These are phyloP conservation scores for Colletotrichum zoysiae DNA, from an alignment of 2,329 filamentous ascomycete genomes.

Conservation along the genomic window DNA sequence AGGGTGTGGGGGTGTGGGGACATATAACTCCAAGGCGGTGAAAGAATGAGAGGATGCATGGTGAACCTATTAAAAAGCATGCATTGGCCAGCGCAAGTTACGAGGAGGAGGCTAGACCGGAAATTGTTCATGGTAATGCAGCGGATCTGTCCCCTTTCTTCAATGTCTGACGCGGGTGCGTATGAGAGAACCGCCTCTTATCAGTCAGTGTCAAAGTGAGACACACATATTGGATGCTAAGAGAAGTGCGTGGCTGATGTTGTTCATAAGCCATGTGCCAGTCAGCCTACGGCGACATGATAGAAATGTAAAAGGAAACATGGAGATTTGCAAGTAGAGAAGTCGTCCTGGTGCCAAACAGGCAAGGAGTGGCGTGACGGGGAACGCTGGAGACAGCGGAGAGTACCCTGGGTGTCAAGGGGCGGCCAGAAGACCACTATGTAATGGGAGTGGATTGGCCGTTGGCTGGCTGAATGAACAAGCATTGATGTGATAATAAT, in stretches of 20 bases:
- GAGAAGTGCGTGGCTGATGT: not conserved
- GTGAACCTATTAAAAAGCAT: slow-evolving; percentile 2
- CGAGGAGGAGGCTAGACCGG: slow-evolving; percentile 6
- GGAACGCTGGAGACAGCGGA: slow-evolving; percentile 5
- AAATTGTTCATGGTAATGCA: slow-evolving; percentile 36
- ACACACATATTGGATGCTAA: not conserved
- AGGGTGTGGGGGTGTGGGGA: not conserved
- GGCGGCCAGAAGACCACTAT: not conserved
- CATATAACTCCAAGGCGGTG: slow-evolving; percentile 6
- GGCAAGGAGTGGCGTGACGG: slow-evolving; percentile 17
- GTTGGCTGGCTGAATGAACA: not conserved
- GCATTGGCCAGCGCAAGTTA: not conserved
- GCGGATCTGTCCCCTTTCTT: slow-evolving; percentile 13
- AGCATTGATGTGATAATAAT: not conserved
- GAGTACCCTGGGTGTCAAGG: not conserved
- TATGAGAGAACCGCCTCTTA: not conserved
- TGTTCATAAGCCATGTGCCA: not conserved
- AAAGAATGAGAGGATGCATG: not conserved
- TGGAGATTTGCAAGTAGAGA: not conserved
- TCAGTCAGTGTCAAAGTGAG: not conserved
- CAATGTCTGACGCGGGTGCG: not conserved
- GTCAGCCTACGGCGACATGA: not conserved
- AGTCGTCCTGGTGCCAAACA: not conserved
- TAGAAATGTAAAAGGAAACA: not conserved
- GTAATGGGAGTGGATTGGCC: not conserved